Percentiles rank a stretch among this genome's conserved stretches.
phyloP scores from a whole-genome alignment of 148 eudicot species.

The Camellia sinensis region DNA sequence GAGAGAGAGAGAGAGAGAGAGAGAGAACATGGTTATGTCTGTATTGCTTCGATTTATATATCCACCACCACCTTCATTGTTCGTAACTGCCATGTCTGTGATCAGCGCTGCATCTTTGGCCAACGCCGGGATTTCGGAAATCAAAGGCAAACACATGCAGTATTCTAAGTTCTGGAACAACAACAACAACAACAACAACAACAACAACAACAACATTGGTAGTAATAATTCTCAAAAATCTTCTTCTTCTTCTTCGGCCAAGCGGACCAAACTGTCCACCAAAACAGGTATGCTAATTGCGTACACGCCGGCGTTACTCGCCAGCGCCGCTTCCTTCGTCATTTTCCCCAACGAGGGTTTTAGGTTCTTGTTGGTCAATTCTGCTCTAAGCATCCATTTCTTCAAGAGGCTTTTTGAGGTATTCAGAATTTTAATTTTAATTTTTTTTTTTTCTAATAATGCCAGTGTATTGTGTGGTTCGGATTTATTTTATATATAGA shows the following conservation, averaged over 20 bases:
- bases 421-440: neutral
- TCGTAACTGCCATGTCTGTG: slow-evolving; percentile 30
- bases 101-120: slow-evolving; percentile 11
- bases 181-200: too few relatives aligned
- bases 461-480: neutral
- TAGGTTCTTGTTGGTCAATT: slow-evolving; percentile 24
- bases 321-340: slow-evolving; percentile 8
- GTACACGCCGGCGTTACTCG: slow-evolving; percentile 30
- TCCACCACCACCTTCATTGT: slow-evolving; percentile 34
- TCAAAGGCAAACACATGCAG: slow-evolving; percentile 35
- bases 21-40: slow-evolving; percentile 20
- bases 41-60: slow-evolving; percentile 17
- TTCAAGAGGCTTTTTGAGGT: slow-evolving; percentile 36
- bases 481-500: too few relatives aligned
- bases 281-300: slow-evolving; percentile 28
- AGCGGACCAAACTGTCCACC: neutral
- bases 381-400: slow-evolving; percentile 29
- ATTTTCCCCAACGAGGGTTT: slow-evolving; percentile 7
- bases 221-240: too few relatives aligned
- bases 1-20: slow-evolving; percentile 5
- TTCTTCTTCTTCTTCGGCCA: too few relatives aligned
- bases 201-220: too few relatives aligned
- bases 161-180: slow-evolving; percentile 38
- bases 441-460: neutral
- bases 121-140: slow-evolving; percentile 23